Conservation (phyloP, 257 asterid genomes). For the Anisodus tanguticus region DNA sequence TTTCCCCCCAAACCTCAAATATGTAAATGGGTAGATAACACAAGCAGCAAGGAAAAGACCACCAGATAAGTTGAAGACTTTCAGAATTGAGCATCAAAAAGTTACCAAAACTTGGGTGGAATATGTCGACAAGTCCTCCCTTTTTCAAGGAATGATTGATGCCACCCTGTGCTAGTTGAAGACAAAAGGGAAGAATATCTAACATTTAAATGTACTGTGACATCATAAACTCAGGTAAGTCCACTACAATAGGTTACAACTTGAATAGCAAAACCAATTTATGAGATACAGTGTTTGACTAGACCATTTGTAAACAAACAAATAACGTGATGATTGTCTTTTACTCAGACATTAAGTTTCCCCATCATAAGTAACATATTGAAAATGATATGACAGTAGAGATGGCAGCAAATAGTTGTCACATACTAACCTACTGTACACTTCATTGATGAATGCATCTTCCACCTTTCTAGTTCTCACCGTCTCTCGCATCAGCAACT, state of each 20-base stretch:
- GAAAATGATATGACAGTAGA: not conserved
- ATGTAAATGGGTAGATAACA: conserved; percentile 13
- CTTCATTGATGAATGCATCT: conserved; percentile 4
- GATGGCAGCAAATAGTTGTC: conserved; percentile 6
- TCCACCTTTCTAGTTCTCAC: not conserved
- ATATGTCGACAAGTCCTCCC: not conserved
- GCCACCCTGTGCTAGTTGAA: conserved; percentile 24
- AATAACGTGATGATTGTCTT: not conserved
- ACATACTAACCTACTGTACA: conserved; percentile 1
- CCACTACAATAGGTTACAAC: not conserved
- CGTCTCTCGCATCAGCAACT: not conserved
- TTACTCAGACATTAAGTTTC: not conserved
- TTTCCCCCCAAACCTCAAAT: not conserved
- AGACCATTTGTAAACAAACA: not conserved
- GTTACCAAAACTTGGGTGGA: conserved; percentile 9
- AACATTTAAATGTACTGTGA: not conserved
- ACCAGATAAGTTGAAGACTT: not conserved
- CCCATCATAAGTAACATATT: conserved; percentile 7
- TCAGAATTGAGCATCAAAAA: conserved; percentile 10
- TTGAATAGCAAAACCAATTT: conserved; percentile 5
- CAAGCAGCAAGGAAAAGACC: not conserved
- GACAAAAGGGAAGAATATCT: not conserved
- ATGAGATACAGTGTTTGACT: not conserved
- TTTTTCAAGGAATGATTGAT: not conserved
- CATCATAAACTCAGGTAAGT: not conserved